phyloP scores from a whole-genome alignment of 257 asterid species.

The Solanum infundibuliforme region DNA sequence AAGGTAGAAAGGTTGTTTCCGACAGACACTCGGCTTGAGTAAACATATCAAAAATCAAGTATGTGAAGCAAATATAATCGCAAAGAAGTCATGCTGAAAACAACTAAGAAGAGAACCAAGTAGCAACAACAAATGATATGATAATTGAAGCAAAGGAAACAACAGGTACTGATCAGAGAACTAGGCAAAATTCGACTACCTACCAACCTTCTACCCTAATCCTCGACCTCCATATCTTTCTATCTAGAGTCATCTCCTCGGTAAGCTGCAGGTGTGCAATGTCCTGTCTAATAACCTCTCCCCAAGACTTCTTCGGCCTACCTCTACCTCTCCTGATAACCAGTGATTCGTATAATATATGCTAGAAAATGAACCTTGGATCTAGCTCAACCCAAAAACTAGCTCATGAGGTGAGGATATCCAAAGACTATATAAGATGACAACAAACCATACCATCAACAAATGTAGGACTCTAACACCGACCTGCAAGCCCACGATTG shows the following conservation, averaged over 20 bases:
- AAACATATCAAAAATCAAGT: neutral
- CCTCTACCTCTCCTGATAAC: neutral
- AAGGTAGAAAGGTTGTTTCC: neutral
- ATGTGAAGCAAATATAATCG: neutral
- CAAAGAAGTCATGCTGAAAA: neutral
- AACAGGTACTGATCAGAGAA: neutral
- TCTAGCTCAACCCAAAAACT: neutral
- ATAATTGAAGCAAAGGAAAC: neutral
- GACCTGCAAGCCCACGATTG: neutral
- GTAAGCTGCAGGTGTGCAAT: neutral
- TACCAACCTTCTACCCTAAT: neutral
- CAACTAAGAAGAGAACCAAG: neutral
- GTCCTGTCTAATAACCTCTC: neutral
- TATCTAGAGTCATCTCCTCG: neutral
- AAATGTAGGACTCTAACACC: neutral
- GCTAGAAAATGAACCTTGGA: neutral
- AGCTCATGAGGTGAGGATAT: neutral
- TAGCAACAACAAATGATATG: neutral
- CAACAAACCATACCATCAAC: neutral
- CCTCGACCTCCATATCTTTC: neutral
- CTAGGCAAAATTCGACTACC: neutral
- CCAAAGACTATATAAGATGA: neutral
- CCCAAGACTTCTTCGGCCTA: neutral
- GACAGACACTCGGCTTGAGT: neutral
- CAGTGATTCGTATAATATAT: neutral